Evolutionary conservation across 2,329 filamentous ascomycete species (phyloP).

Genomic region (Aspergillus amoenus): DNA sequence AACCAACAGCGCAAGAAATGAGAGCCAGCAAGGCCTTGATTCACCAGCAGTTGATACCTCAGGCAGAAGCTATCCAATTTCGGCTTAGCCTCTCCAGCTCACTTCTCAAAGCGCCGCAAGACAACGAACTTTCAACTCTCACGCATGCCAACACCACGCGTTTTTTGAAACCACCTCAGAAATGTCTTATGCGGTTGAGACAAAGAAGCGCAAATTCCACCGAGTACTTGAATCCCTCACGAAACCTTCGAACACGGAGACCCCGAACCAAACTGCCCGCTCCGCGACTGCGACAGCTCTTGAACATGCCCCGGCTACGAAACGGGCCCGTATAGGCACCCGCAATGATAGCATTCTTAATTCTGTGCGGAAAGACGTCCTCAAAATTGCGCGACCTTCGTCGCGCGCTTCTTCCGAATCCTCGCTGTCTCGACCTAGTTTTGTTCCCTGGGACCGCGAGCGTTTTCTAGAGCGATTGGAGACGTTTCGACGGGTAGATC

Average conservation of each 20-base stretch:
- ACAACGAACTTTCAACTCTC: background rate
- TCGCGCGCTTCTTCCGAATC: slow-evolving; percentile 31
- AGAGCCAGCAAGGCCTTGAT: background rate
- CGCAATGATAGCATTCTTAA: slow-evolving; percentile 21
- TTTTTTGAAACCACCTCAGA: slow-evolving; percentile 6
- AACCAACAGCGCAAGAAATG: background rate
- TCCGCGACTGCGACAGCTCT: slow-evolving; percentile 22
- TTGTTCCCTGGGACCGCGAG: slow-evolving; percentile 80
- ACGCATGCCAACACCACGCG: background rate
- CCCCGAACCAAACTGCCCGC: slow-evolving; percentile 18
- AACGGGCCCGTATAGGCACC: slow-evolving; percentile 33
- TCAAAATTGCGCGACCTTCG: slow-evolving; percentile 28
- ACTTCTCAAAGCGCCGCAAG: background rate
- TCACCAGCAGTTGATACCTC: slow-evolving; percentile 14
- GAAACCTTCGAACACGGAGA: slow-evolving; percentile 28
- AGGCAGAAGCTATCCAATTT: slow-evolving; percentile 21
- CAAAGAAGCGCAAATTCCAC: slow-evolving; percentile 50
- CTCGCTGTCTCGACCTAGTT: slow-evolving; percentile 59
- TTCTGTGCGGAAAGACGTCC: slow-evolving; percentile 25
- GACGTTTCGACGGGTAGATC: slow-evolving; percentile 86
- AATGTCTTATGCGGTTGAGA: slow-evolving; percentile 47
- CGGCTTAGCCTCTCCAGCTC: slow-evolving; percentile 16
- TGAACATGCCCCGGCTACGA: slow-evolving; percentile 32
- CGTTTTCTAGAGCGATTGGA: slow-evolving; percentile 78
- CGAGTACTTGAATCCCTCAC: slow-evolving; percentile 47